Conservation (phyloP, 1,284 basidiomycete species). For the Leccinum pachyderme region DNA sequence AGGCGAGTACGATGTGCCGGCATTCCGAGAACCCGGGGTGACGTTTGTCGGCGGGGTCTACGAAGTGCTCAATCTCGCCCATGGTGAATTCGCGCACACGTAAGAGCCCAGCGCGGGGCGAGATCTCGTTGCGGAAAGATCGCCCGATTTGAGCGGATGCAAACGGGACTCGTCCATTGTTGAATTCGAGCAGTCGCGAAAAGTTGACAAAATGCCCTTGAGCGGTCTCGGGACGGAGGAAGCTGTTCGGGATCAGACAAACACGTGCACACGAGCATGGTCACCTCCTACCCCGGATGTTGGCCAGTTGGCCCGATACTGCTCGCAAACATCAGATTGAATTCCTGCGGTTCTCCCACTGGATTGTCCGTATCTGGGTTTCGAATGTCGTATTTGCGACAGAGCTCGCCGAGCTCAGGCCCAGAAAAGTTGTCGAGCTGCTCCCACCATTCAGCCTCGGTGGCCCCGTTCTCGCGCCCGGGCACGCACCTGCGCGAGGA, state of each 20-base stretch:
- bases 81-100: constrained; percentile 99
- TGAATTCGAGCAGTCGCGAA: constrained; percentile 94
- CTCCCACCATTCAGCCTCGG: neutral
- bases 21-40: constrained; percentile 87
- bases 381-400: constrained; percentile 78
- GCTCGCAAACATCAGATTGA: constrained; percentile 99
- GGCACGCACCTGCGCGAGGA: constrained; percentile 79
- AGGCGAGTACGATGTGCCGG: constrained; percentile 69
- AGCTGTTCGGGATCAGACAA: constrained; percentile 45
- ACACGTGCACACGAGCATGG: fast-evolving
- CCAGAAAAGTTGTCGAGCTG: constrained; percentile 97
- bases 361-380: constrained; percentile 95
- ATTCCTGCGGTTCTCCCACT: constrained; percentile 89
- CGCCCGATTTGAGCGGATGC: constrained; percentile 97
- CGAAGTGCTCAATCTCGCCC: constrained; percentile 99
- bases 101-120: constrained; percentile 91
- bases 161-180: constrained; percentile 95
- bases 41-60: constrained; percentile 91
- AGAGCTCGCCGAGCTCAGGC: constrained; percentile 85
- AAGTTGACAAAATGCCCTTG: constrained; percentile 99
- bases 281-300: constrained; percentile 75
- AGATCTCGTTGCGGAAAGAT: constrained; percentile 98
- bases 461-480: no score
- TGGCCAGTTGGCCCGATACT: constrained; percentile 98
- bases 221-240: constrained; percentile 96